Conservation (phyloP, 768 basidiomycete species). For the Lyophyllum decastes region DNA sequence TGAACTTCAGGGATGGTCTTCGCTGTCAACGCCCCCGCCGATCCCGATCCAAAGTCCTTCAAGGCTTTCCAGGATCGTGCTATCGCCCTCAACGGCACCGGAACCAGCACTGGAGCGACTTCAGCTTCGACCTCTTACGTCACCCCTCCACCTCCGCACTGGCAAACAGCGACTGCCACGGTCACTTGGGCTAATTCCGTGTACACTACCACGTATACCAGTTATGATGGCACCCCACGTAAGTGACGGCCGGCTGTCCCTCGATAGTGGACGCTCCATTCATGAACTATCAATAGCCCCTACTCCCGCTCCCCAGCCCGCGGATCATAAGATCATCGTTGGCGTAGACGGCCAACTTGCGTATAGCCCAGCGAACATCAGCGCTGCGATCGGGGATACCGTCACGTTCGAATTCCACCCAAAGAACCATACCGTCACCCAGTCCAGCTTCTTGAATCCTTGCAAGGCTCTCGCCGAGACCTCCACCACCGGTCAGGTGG, state of each 20-base stretch:
- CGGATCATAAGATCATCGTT: constrained; percentile 39
- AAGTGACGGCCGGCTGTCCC: constrained; percentile 7
- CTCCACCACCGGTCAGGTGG: constrained; percentile 23
- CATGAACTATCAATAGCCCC: constrained; percentile 2
- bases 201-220: constrained; percentile 42
- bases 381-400: constrained; percentile 42
- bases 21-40: constrained; percentile 57
- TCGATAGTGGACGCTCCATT: neutral
- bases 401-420: constrained; percentile 45
- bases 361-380: constrained; percentile 39
- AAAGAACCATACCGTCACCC: constrained; percentile 50
- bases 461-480: constrained; percentile 28
- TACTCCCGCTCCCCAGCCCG: constrained; percentile 20
- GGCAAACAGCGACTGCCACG: constrained; percentile 41
- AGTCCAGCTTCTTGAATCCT: constrained; percentile 40
- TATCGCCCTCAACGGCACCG: constrained; percentile 35
- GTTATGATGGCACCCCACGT: constrained; percentile 37
- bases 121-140: constrained; percentile 19
- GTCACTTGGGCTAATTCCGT: constrained; percentile 31
- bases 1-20: constrained; percentile 57
- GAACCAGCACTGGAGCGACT: constrained; percentile 7
- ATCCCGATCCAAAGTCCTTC: constrained; percentile 41
- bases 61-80: constrained; percentile 50
- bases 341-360: constrained; percentile 35
- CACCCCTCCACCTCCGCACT: constrained; percentile 34